phyloP scores from a whole-genome alignment of 192 early-diverging fungal genomes.

The Backusella psychrophila region DNA sequence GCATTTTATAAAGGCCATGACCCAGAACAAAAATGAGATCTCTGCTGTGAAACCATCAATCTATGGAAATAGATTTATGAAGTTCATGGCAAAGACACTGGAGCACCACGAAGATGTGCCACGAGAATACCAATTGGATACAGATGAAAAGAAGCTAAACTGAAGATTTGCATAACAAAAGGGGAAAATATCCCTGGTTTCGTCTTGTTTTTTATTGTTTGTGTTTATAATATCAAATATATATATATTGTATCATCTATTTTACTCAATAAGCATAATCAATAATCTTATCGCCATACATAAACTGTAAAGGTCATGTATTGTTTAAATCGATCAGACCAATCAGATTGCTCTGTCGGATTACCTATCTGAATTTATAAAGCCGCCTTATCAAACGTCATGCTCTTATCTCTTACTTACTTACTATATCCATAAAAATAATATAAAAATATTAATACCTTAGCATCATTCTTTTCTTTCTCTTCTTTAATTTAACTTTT shows the following conservation, averaged over 20 bases:
- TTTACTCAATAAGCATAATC: slow-evolving; percentile 5
- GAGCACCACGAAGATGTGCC: slow-evolving; percentile 51
- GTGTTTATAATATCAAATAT: neutral
- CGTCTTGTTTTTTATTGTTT: neutral
- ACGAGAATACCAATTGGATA: slow-evolving; percentile 17
- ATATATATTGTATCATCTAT: neutral
- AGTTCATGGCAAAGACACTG: slow-evolving; percentile 76
- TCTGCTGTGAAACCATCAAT: slow-evolving; percentile 81
- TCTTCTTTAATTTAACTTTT: slow-evolving; percentile 7
- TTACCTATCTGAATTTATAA: neutral
- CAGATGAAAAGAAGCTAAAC: neutral
- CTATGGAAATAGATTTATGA: slow-evolving; percentile 89
- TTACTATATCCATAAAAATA: neutral
- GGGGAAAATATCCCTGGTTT: neutral
- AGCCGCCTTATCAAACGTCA: slow-evolving; percentile 1
- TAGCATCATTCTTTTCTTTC: neutral
- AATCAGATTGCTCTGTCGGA: neutral
- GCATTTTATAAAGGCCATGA: slow-evolving; percentile 83
- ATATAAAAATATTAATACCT: neutral
- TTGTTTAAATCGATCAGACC: neutral
- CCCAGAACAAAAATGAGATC: slow-evolving; percentile 75
- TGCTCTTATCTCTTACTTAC: neutral
- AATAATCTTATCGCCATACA: neutral
- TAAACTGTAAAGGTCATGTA: neutral
- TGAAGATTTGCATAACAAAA: neutral